Base-by-base conservation (phyloP, 805 yeast genomes). In the Saccharomycopsis selenospora region DNA sequence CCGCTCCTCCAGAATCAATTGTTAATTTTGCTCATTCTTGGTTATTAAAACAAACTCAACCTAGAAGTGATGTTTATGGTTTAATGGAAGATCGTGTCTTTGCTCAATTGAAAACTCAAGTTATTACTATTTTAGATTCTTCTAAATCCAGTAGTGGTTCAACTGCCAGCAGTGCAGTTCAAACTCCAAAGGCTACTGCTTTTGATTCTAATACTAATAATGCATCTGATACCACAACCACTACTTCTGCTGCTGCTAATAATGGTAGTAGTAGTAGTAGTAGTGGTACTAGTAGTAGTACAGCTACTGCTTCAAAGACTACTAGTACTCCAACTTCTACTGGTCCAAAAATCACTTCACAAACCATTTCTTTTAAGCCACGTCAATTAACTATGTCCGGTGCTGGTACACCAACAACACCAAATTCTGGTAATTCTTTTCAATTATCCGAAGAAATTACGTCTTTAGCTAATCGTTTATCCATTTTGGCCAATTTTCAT, bases 11-110 rank as follows among this genome's bases (percentile, higher is more conserved):
- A 0, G 74, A 73, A 50, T 54, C 62, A 14, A 57, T 70, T 57
- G 69, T 78, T 41, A 77, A 74, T 46, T 83, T 87, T 62, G 77
- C 84, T 40, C 77, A 78, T 61, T 77, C 80, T 55, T 87, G 96
- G 95, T 71, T 88, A 42, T 70, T 84, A 43, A 85, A 82, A 60
- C 95, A 88, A 65, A 83, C 90, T 10, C 95, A 87, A 65, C 96
- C 96, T 43, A 70, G 70, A 51, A 80, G 91, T 5, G 81, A 77
- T 45, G 84, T 87, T 36, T 87, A 87, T 61, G 80, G 82, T 4
- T 70, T 86, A 43, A 70, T 88, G 73, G 96, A 87, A 64, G 71
- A 72, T 33, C 78, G 80, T 54, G 72, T 79, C 14, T 79, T 80
- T 63, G 71, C 72, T 55, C 75, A 72, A 49, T 66, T 79, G 59